Base-by-base conservation (phyloP, 2,329 filamentous ascomycete genomes). In the Penicillium sp. region DNA sequence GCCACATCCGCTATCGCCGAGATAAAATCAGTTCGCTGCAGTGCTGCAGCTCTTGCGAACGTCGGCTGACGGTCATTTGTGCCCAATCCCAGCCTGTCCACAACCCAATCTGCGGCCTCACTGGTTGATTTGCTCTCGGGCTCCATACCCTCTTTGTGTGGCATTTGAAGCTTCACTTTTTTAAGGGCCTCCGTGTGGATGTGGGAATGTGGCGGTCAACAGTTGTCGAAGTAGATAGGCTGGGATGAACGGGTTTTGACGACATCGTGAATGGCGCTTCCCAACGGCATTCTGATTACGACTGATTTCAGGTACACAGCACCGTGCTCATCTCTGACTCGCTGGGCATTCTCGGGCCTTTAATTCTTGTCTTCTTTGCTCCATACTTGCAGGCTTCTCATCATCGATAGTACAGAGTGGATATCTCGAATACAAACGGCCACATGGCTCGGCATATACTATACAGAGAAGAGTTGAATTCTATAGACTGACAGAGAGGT, bases 71-170 rank as follows among this genome's bases (percentile, higher is more conserved):
- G 42, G 46, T 52, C 48, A 46, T 39, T 36, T 64, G 48, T 62
- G 63, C 60, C 59, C 62, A 59, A 63, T 66, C 57, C 61, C 57
- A 61, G 57, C 57, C 59, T 61, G 42, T 50, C 47, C 46, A 50
- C 42, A 52, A 63, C 64, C 64, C 62, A 68, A 65, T 53, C 50
- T 58, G 54, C 56, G 60, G 56, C 53, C 57, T 57, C 45, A 49
- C 50, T 48, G 43, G 51, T 48, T 56, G 47, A 51, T 53, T 54
- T 58, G 55, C 36, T 31, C 44, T 32, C 31, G 41, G 18, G 27
- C 45, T 53, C 55, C 48, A 48, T 42, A 43, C 31, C 32, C 40
- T 44, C 38, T 38, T 50, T 40, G 27, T 32, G 42, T 36, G 52
- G 21, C 44, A n/a, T 49, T 48, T 29, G 34, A 46, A 59, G 59